Conservation (phyloP, 192 early-diverging fungal species). For the Piromyces sp. region DNA sequence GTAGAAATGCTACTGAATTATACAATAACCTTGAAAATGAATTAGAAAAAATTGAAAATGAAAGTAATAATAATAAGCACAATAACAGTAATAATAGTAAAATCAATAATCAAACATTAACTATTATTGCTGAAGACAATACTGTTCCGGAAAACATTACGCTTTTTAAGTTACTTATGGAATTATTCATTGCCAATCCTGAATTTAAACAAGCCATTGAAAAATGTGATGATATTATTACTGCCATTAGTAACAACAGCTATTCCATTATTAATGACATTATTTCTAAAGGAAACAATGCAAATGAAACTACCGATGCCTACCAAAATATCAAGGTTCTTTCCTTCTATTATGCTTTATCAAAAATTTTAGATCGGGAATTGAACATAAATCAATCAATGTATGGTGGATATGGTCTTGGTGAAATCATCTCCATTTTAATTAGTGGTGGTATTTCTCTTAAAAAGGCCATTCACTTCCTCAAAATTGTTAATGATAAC, state of each 20-base stretch:
- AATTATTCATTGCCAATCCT: not conserved
- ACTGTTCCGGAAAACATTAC: not conserved
- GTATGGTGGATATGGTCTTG: not conserved
- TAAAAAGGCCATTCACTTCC: not conserved
- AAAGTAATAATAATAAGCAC: not conserved
- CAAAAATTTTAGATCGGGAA: not conserved
- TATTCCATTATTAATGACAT: not conserved
- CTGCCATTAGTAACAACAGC: not conserved
- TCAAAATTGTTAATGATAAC: not conserved
- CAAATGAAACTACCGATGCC: not conserved
- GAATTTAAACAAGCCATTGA: not conserved
- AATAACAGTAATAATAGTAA: not conserved
- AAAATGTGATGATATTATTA: not conserved
- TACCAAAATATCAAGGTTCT: not conserved
- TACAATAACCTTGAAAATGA: not conserved
- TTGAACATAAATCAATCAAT: not conserved
- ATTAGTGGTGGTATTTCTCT: not conserved
- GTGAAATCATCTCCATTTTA: not conserved
- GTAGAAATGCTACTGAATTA: not conserved
- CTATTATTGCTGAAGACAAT: not conserved
- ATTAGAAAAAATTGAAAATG: not conserved
- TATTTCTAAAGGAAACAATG: not conserved
- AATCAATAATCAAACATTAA: not conserved
- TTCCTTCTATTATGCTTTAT: not conserved
- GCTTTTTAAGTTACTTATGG: not conserved